These are phyloP conservation scores for Pseudoneurospora amorphoporcata DNA, from an alignment of 495 filamentous ascomycete genomes.

Conservation along the genomic window DNA sequence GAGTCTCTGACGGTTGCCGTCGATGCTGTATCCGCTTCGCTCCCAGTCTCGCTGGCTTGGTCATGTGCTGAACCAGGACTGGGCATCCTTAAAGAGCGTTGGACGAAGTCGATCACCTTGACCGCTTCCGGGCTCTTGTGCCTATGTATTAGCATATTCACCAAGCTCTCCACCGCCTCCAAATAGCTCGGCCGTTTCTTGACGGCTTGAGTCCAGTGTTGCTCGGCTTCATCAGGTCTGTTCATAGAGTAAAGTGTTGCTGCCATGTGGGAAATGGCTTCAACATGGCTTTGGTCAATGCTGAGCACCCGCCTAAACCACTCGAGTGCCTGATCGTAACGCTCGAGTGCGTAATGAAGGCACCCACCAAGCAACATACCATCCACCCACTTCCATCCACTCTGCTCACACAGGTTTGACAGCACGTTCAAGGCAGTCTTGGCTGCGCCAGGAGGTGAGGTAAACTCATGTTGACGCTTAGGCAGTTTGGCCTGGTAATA, in stretches of 20 bases:
- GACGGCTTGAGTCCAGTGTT: conserved; percentile 77
- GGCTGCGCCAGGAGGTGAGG: conserved; percentile 39
- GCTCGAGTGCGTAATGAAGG: conserved; percentile 82
- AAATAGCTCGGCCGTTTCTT: conserved; percentile 81
- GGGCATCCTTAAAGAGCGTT: conserved; percentile 54
- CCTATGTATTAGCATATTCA: conserved; percentile 74
- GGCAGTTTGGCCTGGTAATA: conserved; percentile 10
- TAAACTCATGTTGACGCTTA: conserved; percentile 9
- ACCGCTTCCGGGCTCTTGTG: conserved; percentile 80
- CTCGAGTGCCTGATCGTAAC: conserved; percentile 72
- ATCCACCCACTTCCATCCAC: conserved; percentile 88
- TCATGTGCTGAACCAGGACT: conserved; percentile 5
- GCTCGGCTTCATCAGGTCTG: conserved; percentile 72
- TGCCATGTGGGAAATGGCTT: conserved; percentile 88
- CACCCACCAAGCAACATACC: conserved; percentile 92
- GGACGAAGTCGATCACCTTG: conserved; percentile 81
- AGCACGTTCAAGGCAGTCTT: conserved; percentile 68
- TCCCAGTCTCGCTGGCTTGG: conserved; percentile 10
- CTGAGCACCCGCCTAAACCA: conserved; percentile 84
- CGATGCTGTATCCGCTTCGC: conserved; percentile 14
- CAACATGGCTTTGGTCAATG: conserved; percentile 83
- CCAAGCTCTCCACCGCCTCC: conserved; percentile 92
- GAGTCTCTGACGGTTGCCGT: conserved; percentile 8
- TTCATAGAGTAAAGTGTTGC: conserved; percentile 79
- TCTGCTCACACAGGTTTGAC: conserved; percentile 72